phyloP scores from a whole-genome alignment of 1,284 basidiomycete species.

The Trichosporon asahii region DNA sequence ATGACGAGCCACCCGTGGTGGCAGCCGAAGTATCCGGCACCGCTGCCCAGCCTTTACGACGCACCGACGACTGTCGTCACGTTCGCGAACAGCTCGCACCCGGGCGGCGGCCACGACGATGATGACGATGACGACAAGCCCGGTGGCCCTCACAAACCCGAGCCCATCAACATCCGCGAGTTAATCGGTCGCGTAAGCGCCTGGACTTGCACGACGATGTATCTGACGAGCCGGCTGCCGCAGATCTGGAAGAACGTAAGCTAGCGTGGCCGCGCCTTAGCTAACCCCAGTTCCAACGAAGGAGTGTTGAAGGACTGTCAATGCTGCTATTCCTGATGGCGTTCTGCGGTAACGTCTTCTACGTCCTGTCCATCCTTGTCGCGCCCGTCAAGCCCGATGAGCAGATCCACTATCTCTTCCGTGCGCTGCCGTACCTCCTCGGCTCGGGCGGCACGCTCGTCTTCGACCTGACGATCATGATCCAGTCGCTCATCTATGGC shows the following conservation, averaged over 20 bases:
- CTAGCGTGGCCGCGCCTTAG: conserved; percentile 27
- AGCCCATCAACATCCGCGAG: conserved; percentile 11
- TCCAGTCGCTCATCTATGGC: conserved; percentile 61
- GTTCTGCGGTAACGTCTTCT: conserved; percentile 84
- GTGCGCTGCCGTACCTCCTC: conserved; percentile 62
- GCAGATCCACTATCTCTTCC: conserved; percentile 43
- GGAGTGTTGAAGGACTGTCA: conserved; percentile 92
- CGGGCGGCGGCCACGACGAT: neutral
- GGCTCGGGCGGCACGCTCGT: conserved; percentile 83
- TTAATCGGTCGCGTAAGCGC: conserved; percentile 81
- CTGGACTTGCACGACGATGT: conserved; percentile 86
- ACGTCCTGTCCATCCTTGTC: conserved; percentile 74
- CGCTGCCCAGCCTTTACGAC: neutral
- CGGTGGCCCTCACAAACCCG: neutral
- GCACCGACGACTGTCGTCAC: neutral
- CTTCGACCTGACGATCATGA: conserved; percentile 81
- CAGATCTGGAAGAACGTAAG: conserved; percentile 97
- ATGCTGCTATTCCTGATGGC: conserved; percentile 87
- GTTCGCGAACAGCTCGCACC: neutral
- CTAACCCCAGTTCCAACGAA: conserved; percentile 67
- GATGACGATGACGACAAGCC: neutral
- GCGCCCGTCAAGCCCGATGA: conserved; percentile 39
- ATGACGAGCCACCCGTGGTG: neutral
- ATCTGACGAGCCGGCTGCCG: conserved; percentile 83
- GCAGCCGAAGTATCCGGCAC: neutral